Conservation (phyloP, 2,329 filamentous ascomycete genomes). For the Aspergillus versicolor region DNA sequence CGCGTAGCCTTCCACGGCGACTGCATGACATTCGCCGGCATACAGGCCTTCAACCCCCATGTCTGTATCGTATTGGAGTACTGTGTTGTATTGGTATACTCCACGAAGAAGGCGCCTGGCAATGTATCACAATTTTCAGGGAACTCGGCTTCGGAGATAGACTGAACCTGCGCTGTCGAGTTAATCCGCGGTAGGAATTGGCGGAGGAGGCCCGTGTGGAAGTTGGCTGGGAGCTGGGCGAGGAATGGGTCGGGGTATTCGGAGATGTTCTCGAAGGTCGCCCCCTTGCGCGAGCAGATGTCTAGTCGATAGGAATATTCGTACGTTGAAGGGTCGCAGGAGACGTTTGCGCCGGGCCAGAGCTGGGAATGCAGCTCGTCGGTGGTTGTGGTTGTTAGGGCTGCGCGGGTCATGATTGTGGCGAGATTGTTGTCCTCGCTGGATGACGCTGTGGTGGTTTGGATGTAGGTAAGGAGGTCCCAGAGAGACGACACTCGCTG, state of each 20-base stretch:
- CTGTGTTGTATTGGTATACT: slow-evolving; percentile 13
- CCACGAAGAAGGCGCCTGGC: slow-evolving; percentile 18
- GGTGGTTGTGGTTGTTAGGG: not conserved
- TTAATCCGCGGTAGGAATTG: slow-evolving; percentile 32
- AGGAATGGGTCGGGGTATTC: slow-evolving; percentile 22
- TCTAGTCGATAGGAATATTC: not conserved
- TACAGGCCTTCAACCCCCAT: slow-evolving; percentile 27
- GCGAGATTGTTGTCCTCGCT: not conserved
- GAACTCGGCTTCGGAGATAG: slow-evolving; percentile 18
- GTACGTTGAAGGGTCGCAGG: not conserved
- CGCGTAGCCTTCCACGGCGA: slow-evolving; percentile 28
- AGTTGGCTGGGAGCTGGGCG: slow-evolving; percentile 22
- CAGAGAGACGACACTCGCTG: not conserved
- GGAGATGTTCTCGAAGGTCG: slow-evolving; percentile 7
- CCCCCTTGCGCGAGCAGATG: not conserved
- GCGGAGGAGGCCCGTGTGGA: slow-evolving; percentile 26
- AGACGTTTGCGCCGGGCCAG: slow-evolving; percentile 6
- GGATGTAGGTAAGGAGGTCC: not conserved
- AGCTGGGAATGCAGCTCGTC: slow-evolving; percentile 8
- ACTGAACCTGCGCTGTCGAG: slow-evolving; percentile 20
- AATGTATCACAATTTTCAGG: slow-evolving; percentile 22
- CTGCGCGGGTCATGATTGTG: not conserved
- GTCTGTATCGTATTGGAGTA: not conserved
- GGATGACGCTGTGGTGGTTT: no score
- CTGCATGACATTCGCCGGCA: slow-evolving; percentile 22